A percentile compares a stretch with the other conserved stretches of the same genome.
These are phyloP conservation scores for Clonostachys rhizophaga DNA, from an alignment of 2,329 filamentous ascomycete species.

Conservation along the genomic window DNA sequence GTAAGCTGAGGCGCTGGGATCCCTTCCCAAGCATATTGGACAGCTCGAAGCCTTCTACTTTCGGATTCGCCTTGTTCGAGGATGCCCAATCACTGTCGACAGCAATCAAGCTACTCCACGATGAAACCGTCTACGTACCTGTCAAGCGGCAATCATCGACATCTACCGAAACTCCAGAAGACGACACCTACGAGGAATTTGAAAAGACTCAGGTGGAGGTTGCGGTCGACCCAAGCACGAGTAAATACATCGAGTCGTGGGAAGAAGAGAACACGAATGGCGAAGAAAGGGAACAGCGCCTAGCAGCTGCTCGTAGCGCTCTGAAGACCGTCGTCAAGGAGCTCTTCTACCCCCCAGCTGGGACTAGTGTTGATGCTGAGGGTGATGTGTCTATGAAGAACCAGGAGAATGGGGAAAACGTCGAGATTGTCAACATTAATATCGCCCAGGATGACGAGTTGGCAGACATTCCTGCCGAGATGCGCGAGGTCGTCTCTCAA, in stretches of 20 bases:
- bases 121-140: slow-evolving; percentile 79
- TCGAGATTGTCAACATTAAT: slow-evolving; percentile 87
- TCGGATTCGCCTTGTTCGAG: slow-evolving; percentile 95
- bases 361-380: slow-evolving; percentile 47
- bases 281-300: slow-evolving; percentile 57
- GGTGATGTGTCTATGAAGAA: slow-evolving; percentile 70
- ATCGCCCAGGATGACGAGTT: slow-evolving; percentile 87
- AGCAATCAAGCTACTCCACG: slow-evolving; percentile 78
- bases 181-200: slow-evolving; percentile 45
- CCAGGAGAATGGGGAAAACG: slow-evolving; percentile 55
- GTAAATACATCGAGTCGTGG: slow-evolving; percentile 82
- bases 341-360: slow-evolving; percentile 62
- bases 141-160: slow-evolving; percentile 64
- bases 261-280: slow-evolving; percentile 62
- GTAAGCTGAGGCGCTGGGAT: slow-evolving; percentile 81
- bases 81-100: slow-evolving; percentile 83
- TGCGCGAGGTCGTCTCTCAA: slow-evolving; percentile 89
- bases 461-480: slow-evolving; percentile 90
- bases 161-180: slow-evolving; percentile 31
- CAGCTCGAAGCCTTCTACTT: slow-evolving; percentile 78
- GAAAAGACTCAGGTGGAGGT: slow-evolving; percentile 70
- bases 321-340: slow-evolving; percentile 66
- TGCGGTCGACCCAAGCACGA: slow-evolving; percentile 75
- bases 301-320: slow-evolving; percentile 64
- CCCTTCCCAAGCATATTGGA: slow-evolving; percentile 54